phyloP scores from a whole-genome alignment of 2,329 filamentous ascomycete genomes.

The Byssoonygena ceratinophila region DNA sequence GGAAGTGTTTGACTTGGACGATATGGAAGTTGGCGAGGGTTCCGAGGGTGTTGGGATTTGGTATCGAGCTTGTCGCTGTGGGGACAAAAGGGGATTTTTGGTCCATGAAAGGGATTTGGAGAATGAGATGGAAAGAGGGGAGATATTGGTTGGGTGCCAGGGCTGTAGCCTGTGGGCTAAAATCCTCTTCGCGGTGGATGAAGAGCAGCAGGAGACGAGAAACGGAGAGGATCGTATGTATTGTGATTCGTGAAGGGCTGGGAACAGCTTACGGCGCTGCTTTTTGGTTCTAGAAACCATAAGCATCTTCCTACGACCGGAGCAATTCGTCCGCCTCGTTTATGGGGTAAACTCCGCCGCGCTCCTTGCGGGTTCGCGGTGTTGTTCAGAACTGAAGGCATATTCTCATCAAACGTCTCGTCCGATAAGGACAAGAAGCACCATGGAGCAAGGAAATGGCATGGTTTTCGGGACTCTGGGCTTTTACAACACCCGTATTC shows the following conservation, averaged over 20 bases:
- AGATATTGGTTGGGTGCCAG: slow-evolving; percentile 50
- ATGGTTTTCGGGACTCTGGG: too few relatives aligned
- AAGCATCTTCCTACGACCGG: too few relatives aligned
- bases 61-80: slow-evolving; percentile 48
- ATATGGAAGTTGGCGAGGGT: slow-evolving; percentile 34
- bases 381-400: too few relatives aligned
- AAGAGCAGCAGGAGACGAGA: slow-evolving; percentile 13
- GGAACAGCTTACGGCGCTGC: not conserved
- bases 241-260: not conserved
- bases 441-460: too few relatives aligned
- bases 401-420: too few relatives aligned
- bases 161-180: slow-evolving; percentile 56
- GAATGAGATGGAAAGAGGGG: slow-evolving; percentile 41
- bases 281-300: not conserved
- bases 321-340: too few relatives aligned
- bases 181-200: slow-evolving; percentile 48
- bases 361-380: too few relatives aligned
- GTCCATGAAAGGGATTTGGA: slow-evolving; percentile 47
- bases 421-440: too few relatives aligned
- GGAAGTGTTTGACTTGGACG: slow-evolving; percentile 49
- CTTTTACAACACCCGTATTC: too few relatives aligned
- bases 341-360: too few relatives aligned
- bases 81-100: slow-evolving; percentile 46
- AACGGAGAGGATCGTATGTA: not conserved
- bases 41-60: slow-evolving; percentile 36